phyloP scores from a whole-genome alignment of 2,329 filamentous ascomycete species.

The Aphanocladium album region DNA sequence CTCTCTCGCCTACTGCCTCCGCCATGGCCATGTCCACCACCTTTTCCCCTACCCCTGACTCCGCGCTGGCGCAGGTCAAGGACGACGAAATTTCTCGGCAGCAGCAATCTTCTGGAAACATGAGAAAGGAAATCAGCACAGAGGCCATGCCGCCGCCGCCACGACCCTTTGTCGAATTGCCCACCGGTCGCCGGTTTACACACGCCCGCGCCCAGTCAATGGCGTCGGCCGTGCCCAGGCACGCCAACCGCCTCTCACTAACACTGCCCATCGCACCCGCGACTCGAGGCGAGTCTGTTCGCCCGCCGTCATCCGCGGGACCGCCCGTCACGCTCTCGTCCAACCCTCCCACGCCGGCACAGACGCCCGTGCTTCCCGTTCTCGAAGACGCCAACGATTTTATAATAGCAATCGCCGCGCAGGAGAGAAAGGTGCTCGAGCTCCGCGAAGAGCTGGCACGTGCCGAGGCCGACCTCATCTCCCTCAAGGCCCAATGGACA shows the following conservation, averaged over 20 bases:
- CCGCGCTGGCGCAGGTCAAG: slow-evolving; percentile 10
- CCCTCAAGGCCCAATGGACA: slow-evolving; percentile 80
- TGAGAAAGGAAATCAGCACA: neutral
- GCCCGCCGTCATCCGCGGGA: slow-evolving; percentile 41
- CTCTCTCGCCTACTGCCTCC: slow-evolving; percentile 21
- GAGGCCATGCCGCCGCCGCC: slow-evolving; percentile 32
- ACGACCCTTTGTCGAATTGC: slow-evolving; percentile 34
- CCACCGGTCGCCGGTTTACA: slow-evolving; percentile 17
- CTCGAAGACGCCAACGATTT: slow-evolving; percentile 60
- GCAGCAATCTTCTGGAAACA: slow-evolving; percentile 10
- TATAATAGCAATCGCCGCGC: slow-evolving; percentile 83
- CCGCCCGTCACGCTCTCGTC: slow-evolving; percentile 26
- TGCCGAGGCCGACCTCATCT: slow-evolving; percentile 71
- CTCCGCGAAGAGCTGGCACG: slow-evolving; percentile 81
- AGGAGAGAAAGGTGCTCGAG: slow-evolving; percentile 87
- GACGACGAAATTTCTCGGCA: slow-evolving; percentile 13
- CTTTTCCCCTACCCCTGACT: slow-evolving; percentile 20
- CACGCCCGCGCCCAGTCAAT: slow-evolving; percentile 42
- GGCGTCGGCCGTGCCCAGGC: slow-evolving; percentile 45
- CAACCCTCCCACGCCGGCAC: slow-evolving; percentile 47
- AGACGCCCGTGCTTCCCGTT: slow-evolving; percentile 37
- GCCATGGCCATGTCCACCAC: slow-evolving; percentile 22
- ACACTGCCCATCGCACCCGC: slow-evolving; percentile 54
- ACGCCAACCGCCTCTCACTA: slow-evolving; percentile 54
- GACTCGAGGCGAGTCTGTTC: slow-evolving; percentile 46